Evolutionary conservation across 108 stramenopile genomes (phyloP), one percentile per base, ranked within the genome.

Genomic region (Schizochytrium sp.): DNA sequence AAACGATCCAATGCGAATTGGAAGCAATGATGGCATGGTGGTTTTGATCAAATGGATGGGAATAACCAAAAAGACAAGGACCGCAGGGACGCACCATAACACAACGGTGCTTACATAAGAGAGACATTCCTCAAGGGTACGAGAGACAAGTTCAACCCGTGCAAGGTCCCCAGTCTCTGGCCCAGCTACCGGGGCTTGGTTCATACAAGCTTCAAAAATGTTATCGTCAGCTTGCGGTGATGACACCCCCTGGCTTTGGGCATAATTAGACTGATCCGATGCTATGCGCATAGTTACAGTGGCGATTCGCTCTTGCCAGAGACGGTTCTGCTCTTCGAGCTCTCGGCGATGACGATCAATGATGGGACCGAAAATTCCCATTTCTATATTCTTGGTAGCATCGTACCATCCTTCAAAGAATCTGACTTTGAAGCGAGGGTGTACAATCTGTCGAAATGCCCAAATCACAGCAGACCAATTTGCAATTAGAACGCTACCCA

Each of bases 381-480:
- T 49, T 83, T 83, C 50, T 1, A 83, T 49, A 55, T 83, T 49
- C 40, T 83, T 83, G 45, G 50, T 83, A n/a, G 76, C 76, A 40
- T 83, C 76, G 28, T 83, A 83, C 76, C 76, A 83, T 55, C 76
- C 76, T 53, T 83, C 76, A 42, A 83, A 83, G 3, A 83, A 83
- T 3, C 76, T 47, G 5, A 83, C 50, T 38, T 55, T 49, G 76
- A 83, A 83, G 76, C 53, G 53, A n/a, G 76, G 76, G 53, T 83
- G 76, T 1, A 83, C 76, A 10, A 83, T 55, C 47, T 83, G 76
- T 8, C 76, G 76, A 50, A 83, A 83, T 5, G 76, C 76, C 76
- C 76, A 83, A 28, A 83, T 83, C 5, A 83, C 50, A 10, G 53
- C 76, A 5, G 76, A 83, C 76, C 76, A 83, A 2, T 83, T 83